Evolutionary conservation across 768 basidiomycete species (phyloP).

Genomic region (Russula earlei): DNA sequence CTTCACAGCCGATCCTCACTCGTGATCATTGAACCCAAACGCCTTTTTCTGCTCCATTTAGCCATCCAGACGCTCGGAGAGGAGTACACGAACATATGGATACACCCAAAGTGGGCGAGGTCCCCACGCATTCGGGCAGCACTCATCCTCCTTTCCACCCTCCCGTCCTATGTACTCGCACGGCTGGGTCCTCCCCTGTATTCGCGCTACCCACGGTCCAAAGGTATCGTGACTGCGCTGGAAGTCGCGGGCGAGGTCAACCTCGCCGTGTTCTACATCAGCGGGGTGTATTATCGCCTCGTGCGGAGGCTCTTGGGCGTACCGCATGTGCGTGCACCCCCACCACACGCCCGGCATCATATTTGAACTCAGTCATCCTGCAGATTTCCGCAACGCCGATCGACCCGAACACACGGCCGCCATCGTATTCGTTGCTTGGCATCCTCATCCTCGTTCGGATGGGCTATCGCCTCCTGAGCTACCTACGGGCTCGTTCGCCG

Average conservation of each 20-base stretch:
- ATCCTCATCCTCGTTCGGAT: conserved; percentile 59
- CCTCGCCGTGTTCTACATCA: conserved; percentile 71
- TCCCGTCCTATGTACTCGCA: conserved; percentile 55
- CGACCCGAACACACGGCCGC: conserved; percentile 62
- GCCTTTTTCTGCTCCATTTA: conserved; percentile 23
- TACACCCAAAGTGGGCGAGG: conserved; percentile 34
- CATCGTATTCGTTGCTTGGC: conserved; percentile 82
- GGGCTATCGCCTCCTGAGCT: conserved; percentile 46
- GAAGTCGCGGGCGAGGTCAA: conserved; percentile 61
- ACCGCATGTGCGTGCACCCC: conserved; percentile 44
- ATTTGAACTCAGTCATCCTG: background rate
- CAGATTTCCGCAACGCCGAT: conserved; percentile 69
- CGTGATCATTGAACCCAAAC: conserved; percentile 7
- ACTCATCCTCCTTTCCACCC: conserved; percentile 54
- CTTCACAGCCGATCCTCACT: background rate
- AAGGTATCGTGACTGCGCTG: conserved; percentile 32
- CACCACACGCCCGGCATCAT: background rate
- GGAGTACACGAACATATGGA: conserved; percentile 82
- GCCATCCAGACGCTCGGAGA: conserved; percentile 82
- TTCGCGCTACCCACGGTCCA: conserved; percentile 29
- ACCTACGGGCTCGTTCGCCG: conserved; percentile 30
- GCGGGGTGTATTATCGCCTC: conserved; percentile 71
- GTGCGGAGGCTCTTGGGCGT: conserved; percentile 58
- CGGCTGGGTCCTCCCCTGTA: conserved; percentile 35
- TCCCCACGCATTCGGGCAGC: conserved; percentile 37